These are phyloP conservation scores for Neurospora sp. DNA, from an alignment of 495 filamentous ascomycete genomes.

Conservation along the genomic window DNA sequence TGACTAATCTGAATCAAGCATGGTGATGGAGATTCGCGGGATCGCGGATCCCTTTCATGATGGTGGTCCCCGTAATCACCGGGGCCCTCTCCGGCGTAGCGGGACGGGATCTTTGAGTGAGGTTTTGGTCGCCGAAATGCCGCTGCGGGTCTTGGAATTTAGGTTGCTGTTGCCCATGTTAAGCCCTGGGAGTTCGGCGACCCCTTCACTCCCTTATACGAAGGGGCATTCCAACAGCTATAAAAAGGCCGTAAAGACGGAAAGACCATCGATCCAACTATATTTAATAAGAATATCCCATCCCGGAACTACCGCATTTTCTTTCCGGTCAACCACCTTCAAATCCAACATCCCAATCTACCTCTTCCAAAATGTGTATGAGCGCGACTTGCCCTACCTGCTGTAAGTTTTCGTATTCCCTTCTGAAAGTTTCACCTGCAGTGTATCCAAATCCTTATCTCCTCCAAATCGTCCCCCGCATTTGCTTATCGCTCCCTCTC, in stretches of 20 bases:
- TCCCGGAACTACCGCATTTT: not conserved
- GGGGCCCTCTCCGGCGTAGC: not conserved
- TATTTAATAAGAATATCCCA: not conserved
- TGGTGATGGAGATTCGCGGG: not conserved
- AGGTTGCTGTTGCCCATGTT: not conserved
- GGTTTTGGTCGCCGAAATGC: not conserved
- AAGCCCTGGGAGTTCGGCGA: not conserved
- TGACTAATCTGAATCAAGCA: not conserved
- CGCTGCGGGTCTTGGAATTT: not conserved
- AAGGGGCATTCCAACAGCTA: not conserved
- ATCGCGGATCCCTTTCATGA: not conserved
- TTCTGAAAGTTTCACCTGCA: not conserved
- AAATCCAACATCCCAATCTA: not conserved
- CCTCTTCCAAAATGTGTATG: conserved; percentile 26
- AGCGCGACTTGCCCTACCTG: conserved; percentile 29
- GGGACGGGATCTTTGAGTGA: not conserved
- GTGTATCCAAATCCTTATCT: not conserved
- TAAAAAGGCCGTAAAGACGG: not conserved
- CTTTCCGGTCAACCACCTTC: not conserved
- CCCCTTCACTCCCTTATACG: not conserved
- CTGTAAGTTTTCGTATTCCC: conserved; percentile 16
- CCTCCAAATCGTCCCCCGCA: not conserved
- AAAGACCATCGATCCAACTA: not conserved
- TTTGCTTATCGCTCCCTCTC: not conserved
- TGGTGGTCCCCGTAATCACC: not conserved